phyloP scores from a whole-genome alignment of 129 eudicot genomes.

The Flaveria trinervia region DNA sequence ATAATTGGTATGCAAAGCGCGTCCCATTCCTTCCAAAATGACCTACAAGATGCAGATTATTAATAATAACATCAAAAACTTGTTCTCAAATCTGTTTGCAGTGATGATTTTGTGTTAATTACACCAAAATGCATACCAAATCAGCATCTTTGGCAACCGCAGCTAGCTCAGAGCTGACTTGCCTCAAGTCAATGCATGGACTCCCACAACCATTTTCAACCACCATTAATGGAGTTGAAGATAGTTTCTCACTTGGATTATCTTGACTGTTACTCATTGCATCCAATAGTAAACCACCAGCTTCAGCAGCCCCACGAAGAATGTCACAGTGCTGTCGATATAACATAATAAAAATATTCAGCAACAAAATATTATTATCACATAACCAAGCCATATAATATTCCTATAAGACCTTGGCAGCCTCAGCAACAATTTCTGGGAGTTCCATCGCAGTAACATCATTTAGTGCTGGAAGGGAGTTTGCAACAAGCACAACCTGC shows the following conservation, averaged over 20 bases:
- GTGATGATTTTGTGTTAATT: too few relatives aligned
- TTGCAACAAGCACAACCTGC: conserved; percentile 96
- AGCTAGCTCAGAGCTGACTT: conserved; percentile 96
- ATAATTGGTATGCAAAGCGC: conserved; percentile 87
- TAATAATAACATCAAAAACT: not conserved
- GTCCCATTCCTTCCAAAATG: conserved; percentile 98
- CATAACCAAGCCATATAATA: not conserved
- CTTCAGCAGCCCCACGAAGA: conserved; percentile 97
- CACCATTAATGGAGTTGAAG: conserved; percentile 85
- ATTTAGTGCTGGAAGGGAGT: conserved; percentile 94
- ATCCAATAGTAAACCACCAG: conserved; percentile 93
- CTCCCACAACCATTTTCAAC: conserved; percentile 99
- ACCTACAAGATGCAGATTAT: conserved; percentile 45
- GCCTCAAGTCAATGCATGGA: conserved; percentile 96
- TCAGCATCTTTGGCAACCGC: conserved; percentile 97
- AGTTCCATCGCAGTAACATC: conserved; percentile 97
- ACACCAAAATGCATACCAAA: conserved; percentile 52
- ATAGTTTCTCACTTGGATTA: conserved; percentile 44
- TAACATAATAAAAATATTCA: not conserved
- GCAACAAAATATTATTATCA: not conserved
- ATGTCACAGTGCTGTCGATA: conserved; percentile 88
- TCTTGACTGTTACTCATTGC: conserved; percentile 83
- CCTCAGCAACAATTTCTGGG: conserved; percentile 95
- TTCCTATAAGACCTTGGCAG: conserved; percentile 72
- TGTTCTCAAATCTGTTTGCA: not conserved